Evolutionary conservation across 2,329 filamentous ascomycete genomes (phyloP).

Genomic region (Thelonectria olida): DNA sequence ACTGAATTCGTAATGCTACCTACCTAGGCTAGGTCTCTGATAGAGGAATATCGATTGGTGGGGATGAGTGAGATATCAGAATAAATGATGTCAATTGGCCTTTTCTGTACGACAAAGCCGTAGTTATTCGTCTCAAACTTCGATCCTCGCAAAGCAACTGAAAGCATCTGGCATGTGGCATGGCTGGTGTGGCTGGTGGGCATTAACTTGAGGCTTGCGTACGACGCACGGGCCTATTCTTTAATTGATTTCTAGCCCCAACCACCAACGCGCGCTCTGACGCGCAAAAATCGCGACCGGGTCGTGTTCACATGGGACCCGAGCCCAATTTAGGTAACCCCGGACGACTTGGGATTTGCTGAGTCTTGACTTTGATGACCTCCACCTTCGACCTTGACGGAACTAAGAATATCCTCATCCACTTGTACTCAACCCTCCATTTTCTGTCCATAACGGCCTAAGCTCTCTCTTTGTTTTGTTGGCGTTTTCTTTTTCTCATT

Average conservation of each 20-base stretch:
- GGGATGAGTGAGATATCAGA: no score
- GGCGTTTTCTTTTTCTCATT: background rate
- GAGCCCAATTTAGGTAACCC: conserved; percentile 21
- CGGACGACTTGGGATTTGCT: conserved; percentile 7
- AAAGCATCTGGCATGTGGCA: background rate
- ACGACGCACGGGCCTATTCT: conserved; percentile 29
- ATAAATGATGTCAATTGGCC: no score
- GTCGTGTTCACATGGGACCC: conserved; percentile 21
- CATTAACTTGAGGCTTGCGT: conserved; percentile 1
- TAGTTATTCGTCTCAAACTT: no score
- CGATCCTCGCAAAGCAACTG: no score
- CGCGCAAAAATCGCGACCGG: conserved; percentile 35
- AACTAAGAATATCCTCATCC: background rate
- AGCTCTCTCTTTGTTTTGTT: conserved; percentile 4
- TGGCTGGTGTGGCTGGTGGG: conserved; percentile 9
- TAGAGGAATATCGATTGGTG: no score
- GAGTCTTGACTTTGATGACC: conserved; percentile 15
- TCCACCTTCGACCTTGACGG: conserved; percentile 23
- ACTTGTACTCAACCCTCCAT: background rate
- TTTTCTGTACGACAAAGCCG: no score
- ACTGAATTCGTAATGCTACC: no score
- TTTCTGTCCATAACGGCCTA: background rate
- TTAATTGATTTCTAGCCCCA: conserved; percentile 39
- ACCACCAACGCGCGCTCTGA: conserved; percentile 27
- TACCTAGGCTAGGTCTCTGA: no score